Evolutionary conservation across 306 rosid genomes (phyloP).

Genomic region (Sicyos edulis): DNA sequence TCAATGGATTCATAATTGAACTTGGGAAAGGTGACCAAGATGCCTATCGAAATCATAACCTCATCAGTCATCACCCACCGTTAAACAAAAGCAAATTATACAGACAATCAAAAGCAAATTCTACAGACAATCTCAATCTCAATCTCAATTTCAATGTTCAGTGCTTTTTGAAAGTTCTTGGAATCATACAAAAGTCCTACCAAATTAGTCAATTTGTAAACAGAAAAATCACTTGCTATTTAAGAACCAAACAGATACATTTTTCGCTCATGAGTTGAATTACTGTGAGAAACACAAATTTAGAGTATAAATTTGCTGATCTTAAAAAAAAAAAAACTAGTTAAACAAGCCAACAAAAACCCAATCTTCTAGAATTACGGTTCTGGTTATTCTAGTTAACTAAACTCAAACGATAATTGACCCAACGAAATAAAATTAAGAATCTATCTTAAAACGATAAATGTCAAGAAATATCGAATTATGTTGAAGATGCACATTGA

Average conservation of each 20-base stretch:
- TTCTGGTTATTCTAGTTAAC: no score
- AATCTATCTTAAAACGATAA: no score
- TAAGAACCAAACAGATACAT: not conserved
- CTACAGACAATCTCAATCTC: not conserved
- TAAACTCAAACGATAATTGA: no score
- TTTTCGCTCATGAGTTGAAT: not conserved
- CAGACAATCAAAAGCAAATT: not conserved
- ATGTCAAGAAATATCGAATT: no score
- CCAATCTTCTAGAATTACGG: no score
- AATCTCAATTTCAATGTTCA: not conserved
- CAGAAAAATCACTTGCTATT: no score
- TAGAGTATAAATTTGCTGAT: no score
- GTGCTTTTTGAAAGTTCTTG: not conserved
- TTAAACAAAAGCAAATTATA: not conserved
- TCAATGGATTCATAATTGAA: constrained; percentile 17
- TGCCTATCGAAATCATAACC: not conserved
- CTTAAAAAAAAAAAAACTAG: no score
- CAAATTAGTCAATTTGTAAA: not conserved
- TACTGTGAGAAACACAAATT: no score
- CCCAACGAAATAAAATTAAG: no score
- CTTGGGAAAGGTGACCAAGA: constrained; percentile 12
- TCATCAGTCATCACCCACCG: constrained; percentile 3
- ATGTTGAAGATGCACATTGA: no score
- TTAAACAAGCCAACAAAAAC: no score
- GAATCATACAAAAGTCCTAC: not conserved